A percentile compares a stretch with the other conserved stretches of the same genome.
Evolutionary conservation across 75 land plant genomes (phyloP).

Genomic region (Cryptomeria japonica): DNA sequence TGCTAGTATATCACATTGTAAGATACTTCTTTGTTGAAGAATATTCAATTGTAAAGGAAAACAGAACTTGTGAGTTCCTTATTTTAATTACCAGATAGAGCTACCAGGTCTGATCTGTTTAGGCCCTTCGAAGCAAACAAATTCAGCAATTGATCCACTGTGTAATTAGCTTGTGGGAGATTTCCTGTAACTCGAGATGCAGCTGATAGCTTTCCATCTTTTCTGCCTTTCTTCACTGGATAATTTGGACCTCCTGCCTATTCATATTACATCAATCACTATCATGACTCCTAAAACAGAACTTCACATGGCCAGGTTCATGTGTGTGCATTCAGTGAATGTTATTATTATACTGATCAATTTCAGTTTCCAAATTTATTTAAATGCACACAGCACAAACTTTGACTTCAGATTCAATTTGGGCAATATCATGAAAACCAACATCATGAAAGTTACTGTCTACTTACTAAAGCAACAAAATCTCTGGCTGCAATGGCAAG

Average conservation of each 20-base stretch:
- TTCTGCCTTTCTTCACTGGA: constrained; percentile 30
- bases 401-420: not conserved
- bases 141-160: constrained; percentile 22
- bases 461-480: constrained; percentile 14
- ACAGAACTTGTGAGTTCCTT: not conserved
- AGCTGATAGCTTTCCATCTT: constrained; percentile 27
- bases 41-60: not conserved
- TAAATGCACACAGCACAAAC: not conserved
- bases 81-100: constrained; percentile 27
- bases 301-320: not conserved
- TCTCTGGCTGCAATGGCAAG: constrained; percentile 29
- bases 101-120: constrained; percentile 29
- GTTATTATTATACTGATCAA: not conserved
- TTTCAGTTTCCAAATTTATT: not conserved
- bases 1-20: not conserved
- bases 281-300: not conserved
- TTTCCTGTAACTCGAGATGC: constrained; percentile 17
- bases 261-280: not conserved
- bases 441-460: too few species aligned
- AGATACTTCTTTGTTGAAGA: not conserved
- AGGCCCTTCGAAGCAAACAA: constrained; percentile 24
- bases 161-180: not conserved
- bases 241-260: constrained; percentile 36
- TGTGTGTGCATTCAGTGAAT: not conserved
- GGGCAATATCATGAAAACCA: not conserved